These are phyloP conservation scores for Coemansia sp. DNA, from an alignment of 192 early-diverging fungal genomes.

Conservation along the genomic window DNA sequence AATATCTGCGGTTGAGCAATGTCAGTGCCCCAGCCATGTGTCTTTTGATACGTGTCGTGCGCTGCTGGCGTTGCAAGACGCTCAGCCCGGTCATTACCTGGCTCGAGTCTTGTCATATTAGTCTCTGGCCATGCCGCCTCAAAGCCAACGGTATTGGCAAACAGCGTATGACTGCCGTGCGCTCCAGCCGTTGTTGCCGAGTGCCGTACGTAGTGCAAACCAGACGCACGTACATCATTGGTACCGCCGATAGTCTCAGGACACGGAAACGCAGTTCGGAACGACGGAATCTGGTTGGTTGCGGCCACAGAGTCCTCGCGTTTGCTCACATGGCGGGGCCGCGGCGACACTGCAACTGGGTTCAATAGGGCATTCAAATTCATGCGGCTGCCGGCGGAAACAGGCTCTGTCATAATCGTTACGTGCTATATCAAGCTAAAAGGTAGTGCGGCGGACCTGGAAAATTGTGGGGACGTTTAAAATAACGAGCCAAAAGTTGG, in stretches of 20 bases:
- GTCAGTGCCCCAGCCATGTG: neutral
- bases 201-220: neutral
- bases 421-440: neutral
- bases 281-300: neutral
- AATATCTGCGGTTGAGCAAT: conserved; percentile 27
- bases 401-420: conserved; percentile 4
- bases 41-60: neutral
- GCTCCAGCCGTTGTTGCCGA: neutral
- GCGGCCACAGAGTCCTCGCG: neutral
- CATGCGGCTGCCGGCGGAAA: conserved; percentile 3
- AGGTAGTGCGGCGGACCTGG: neutral
- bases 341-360: conserved; percentile 3
- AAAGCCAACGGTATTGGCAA: neutral
- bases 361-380: conserved; percentile 6
- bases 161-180: neutral
- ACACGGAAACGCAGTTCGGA: neutral
- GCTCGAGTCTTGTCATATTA: neutral
- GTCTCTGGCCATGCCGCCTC: neutral
- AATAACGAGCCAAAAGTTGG: neutral
- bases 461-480: neutral
- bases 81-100: neutral
- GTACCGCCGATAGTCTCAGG: neutral
- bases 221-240: neutral
- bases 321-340: neutral
- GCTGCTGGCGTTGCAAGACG: neutral